Conservation (phyloP, 2,329 filamentous ascomycete species). For the Ambrosiella cleistominuta region DNA sequence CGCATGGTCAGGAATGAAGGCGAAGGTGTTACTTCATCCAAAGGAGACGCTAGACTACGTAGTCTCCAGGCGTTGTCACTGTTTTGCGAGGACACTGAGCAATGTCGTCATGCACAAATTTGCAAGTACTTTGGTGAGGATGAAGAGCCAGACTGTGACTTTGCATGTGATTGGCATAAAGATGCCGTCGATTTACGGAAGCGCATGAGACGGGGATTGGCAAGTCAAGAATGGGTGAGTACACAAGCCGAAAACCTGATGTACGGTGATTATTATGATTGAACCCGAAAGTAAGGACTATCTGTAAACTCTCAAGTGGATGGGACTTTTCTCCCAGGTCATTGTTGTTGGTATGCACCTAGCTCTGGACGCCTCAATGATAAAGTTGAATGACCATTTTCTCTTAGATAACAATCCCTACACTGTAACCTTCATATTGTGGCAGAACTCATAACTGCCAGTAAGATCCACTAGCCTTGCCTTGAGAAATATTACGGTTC, state of each 20-base stretch:
- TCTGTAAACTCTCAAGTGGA: no score
- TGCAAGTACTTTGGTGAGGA: slow-evolving; percentile 61
- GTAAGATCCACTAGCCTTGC: no score
- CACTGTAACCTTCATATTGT: no score
- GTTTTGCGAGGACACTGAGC: slow-evolving; percentile 62
- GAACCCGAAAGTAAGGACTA: neutral
- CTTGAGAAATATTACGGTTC: no score
- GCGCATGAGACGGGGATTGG: slow-evolving; percentile 37
- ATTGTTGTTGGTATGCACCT: no score
- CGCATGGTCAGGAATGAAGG: slow-evolving; percentile 26
- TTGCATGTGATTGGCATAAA: slow-evolving; percentile 66
- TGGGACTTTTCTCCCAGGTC: no score
- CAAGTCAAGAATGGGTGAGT: slow-evolving; percentile 44
- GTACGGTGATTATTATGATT: slow-evolving; percentile 37
- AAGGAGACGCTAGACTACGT: slow-evolving; percentile 32
- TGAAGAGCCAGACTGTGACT: slow-evolving; percentile 43
- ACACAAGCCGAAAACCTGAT: slow-evolving; percentile 41
- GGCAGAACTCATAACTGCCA: no score
- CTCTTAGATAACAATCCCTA: no score
- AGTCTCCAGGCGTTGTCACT: slow-evolving; percentile 52
- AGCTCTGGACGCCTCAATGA: no score
- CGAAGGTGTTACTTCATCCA: neutral
- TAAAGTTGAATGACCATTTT: no score
- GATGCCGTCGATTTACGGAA: slow-evolving; percentile 39
- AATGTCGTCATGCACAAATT: slow-evolving; percentile 61